phyloP scores from a whole-genome alignment of 371 early-diverging fungal genomes.

The Mucor piriformis region DNA sequence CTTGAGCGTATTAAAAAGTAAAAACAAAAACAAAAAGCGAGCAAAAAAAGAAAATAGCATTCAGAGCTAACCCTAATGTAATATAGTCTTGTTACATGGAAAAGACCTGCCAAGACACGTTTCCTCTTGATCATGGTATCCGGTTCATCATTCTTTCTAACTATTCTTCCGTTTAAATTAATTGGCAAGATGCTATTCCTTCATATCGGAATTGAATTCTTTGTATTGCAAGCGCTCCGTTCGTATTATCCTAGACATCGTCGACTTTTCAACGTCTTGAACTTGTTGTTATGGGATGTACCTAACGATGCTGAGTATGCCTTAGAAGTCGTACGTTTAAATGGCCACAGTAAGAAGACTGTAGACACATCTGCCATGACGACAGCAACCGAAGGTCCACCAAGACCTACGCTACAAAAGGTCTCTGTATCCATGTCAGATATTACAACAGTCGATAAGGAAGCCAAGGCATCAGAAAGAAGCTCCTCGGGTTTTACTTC shows the following conservation, averaged over 20 bases:
- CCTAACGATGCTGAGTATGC: constrained; percentile 55
- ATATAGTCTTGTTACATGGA: constrained; percentile 45
- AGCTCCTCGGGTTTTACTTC: constrained; percentile 8
- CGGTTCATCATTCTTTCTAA: constrained; percentile 9
- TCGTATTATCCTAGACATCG: constrained; percentile 48
- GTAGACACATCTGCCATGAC: neutral
- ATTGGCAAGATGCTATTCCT: constrained; percentile 28
- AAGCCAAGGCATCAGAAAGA: constrained; percentile 1
- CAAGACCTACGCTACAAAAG: neutral
- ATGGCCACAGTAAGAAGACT: neutral
- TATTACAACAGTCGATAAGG: neutral
- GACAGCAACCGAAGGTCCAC: neutral
- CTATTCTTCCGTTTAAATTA: constrained; percentile 26
- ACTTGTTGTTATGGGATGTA: constrained; percentile 49
- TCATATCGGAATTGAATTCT: constrained; percentile 47
- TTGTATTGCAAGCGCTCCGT: constrained; percentile 44
- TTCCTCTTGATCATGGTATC: constrained; percentile 16
- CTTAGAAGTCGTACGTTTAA: constrained; percentile 40
- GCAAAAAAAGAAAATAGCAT: neutral
- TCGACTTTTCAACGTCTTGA: constrained; percentile 46
- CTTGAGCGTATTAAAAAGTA: constrained; percentile 47
- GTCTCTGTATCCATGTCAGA: constrained; percentile 16
- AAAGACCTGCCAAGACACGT: constrained; percentile 41
- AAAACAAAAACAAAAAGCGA: neutral
- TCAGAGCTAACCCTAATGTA: neutral